phyloP scores from a whole-genome alignment of 371 early-diverging fungal genomes.

The Mortierella polycephala region DNA sequence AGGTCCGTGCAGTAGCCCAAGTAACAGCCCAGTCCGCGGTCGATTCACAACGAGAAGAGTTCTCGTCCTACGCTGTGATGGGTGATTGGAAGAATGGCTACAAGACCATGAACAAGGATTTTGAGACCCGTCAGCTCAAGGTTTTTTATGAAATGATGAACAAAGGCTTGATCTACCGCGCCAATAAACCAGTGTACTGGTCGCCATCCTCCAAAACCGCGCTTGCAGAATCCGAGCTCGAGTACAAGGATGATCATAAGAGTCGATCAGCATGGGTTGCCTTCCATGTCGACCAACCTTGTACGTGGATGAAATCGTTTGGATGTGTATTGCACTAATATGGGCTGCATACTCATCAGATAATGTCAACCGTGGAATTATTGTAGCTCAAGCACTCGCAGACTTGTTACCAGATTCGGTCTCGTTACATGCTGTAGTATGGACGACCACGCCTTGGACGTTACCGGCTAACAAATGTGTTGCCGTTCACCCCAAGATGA shows the following conservation, averaged over 20 bases:
- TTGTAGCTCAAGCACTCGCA: conserved; percentile 3
- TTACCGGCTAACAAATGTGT: conserved; percentile 88
- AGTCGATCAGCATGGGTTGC: conserved; percentile 77
- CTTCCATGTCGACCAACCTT: conserved; percentile 57
- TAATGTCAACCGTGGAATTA: background rate
- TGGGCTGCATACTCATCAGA: too few species aligned
- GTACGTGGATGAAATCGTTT: conserved; percentile 25
- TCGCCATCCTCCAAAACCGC: conserved; percentile 89
- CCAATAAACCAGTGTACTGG: conserved; percentile 87
- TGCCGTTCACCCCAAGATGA: conserved; percentile 76
- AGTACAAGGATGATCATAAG: conserved; percentile 81
- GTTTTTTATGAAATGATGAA: conserved; percentile 82
- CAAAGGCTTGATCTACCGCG: conserved; percentile 52
- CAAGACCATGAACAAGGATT: conserved; percentile 76
- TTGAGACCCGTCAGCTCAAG: conserved; percentile 78
- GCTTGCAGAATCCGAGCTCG: conserved; percentile 89
- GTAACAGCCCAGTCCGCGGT: conserved; percentile 75
- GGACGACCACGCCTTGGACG: conserved; percentile 98
- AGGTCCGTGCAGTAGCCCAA: conserved; percentile 75
- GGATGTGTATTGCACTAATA: background rate
- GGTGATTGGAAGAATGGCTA: conserved; percentile 87
- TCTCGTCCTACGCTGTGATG: conserved; percentile 80
- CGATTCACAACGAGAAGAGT: conserved; percentile 70
- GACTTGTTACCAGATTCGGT: conserved; percentile 1
- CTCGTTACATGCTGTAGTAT: conserved; percentile 70